Evolutionary conservation across 768 basidiomycete genomes (phyloP), one percentile per base, ranked within the genome.

Genomic region (Arthromyces matolae): DNA sequence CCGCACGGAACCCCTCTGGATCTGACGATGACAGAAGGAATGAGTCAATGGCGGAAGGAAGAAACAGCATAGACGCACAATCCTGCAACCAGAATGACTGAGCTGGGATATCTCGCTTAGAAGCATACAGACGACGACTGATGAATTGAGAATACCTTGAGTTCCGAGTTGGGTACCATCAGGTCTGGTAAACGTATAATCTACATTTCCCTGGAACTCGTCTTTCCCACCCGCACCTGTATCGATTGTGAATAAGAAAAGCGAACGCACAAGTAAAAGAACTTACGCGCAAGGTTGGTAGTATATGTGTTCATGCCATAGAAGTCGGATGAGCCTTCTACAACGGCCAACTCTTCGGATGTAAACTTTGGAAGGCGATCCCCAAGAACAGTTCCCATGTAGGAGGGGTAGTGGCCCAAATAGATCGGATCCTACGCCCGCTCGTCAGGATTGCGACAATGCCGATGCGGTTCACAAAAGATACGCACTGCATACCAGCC

Each of bases 231-330:
- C 81, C 27, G 76, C 76, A 55, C 74, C 80, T 83, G 49, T 1
- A 39, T 23, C 49, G 18, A 31, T 16, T 28, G 40, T 47, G 25
- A 51, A 36, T 34, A 19, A 9, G 14, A 13, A 28, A 22, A 27
- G 25, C 5, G 25, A 41, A 14, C 4, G 23, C 35, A 13, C 16
- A 14, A 48, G 13, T 19, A 16, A 27, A 2, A 14, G 24, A 12
- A 64, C 78, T 55, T 36, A 81, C 81, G 71, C 62, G 73, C 75
- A 38, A 85, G 71, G 54, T 82, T 79, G 9, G 81, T 84, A 4
- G 83, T 83, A 59, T 86, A 85, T 0, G 83, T 83, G 62, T 84
- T 85, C 76, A 84, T 78, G 25, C 83, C 83, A 58, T 83, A 84
- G 63, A 84, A 86, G 60, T 83, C 84, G 2, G 82, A 81, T 2